Evolutionary conservation across 192 early-diverging fungal genomes (phyloP), one percentile per base, ranked within the genome.

Genomic region (Coemansia sp.): DNA sequence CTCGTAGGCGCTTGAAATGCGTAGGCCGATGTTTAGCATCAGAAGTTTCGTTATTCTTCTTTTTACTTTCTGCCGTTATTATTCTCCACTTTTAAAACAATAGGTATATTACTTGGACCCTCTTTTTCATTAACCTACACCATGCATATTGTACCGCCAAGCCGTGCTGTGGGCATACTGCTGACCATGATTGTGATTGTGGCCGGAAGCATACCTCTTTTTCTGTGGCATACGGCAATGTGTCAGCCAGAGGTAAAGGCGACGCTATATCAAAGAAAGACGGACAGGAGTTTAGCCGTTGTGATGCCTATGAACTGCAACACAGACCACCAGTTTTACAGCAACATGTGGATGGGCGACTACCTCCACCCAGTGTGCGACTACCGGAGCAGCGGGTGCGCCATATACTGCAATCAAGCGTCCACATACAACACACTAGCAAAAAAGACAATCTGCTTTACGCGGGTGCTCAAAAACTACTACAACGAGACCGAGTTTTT

Each of bases 401-500:
- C 34, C 7, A 65, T 71, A 17, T 25, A 11, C 13, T 71, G 69
- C 44, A 65, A 71, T 44, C 15, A 57, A 21, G 19, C 14, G 23
- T 65, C 62, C n/a, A 61, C 69, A 0, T 71, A 47, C 44, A 25
- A 24, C 15, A 52, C 57, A 1, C 55, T 71, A 30, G 47, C 59
- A 43, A 49, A 50, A 59, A 71, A 71, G 44, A 71, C 69, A 2
- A n/a, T 19, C 13, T 71, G 69, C 44, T 71, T 71, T 48, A 48
- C 52, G 12, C 47, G 55, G 17, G 30, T 27, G 6, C 22, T 72
- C 15, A 66, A 72, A 46, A 23, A 55, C 15, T 15, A 17, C 39
- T 56, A 55, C 25, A 30, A 3, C n/a, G 34, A 53, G 9, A 72
- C 49, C 2, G 59, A 72, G 55, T 72, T 72, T 27, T 72, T 66